Evolutionary conservation across 768 basidiomycete species (phyloP).

Genomic region (Xerocomellus amylosporus): DNA sequence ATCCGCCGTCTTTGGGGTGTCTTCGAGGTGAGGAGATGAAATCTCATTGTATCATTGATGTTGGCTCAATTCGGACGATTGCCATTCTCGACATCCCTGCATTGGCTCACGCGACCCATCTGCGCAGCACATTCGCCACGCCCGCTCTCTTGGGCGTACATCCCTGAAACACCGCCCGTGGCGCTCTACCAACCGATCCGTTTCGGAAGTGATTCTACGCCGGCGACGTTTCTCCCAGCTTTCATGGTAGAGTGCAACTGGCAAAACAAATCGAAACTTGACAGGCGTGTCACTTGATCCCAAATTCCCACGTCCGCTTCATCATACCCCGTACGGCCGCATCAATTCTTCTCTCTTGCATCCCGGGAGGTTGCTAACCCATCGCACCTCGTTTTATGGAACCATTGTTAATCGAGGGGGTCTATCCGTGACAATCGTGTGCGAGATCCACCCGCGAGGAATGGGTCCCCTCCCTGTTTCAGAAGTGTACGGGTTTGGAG

Average conservation of each 20-base stretch:
- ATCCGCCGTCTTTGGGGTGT: neutral
- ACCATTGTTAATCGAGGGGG: neutral
- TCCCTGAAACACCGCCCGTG: constrained; percentile 4
- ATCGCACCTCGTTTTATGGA: neutral
- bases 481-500: too few relatives aligned
- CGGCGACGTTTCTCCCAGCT: neutral
- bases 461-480: neutral
- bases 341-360: neutral
- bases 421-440: neutral
- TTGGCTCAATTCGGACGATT: neutral
- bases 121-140: neutral
- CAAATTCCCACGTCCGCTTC: too few relatives aligned
- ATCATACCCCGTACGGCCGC: too few relatives aligned
- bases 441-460: neutral
- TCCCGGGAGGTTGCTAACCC: neutral
- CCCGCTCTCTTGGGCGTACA: neutral
- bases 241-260: neutral
- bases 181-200: neutral
- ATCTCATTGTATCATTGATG: neutral
- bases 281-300: too few relatives aligned
- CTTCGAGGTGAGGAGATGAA: neutral
- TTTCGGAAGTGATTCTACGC: neutral
- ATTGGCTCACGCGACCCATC: neutral
- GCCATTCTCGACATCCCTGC: neutral
- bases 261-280: too few relatives aligned